phyloP scores from a whole-genome alignment of 2,329 filamentous ascomycete species.

The Penicillium sclerotigenum region DNA sequence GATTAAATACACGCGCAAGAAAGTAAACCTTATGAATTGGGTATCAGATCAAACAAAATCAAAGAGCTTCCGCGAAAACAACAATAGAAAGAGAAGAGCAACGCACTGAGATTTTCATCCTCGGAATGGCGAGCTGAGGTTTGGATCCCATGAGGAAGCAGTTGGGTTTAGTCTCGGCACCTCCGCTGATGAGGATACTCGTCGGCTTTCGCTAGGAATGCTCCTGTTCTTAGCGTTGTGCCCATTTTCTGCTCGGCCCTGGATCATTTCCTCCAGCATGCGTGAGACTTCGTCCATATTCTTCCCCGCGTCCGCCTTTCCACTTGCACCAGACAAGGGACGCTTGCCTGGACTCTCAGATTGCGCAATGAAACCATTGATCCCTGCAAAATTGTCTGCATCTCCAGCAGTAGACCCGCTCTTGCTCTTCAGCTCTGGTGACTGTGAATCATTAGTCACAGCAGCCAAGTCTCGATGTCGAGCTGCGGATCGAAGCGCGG shows the following conservation, averaged over 20 bases:
- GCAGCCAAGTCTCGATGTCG: constrained; percentile 82
- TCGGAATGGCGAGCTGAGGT: constrained; percentile 9
- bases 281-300: constrained; percentile 90
- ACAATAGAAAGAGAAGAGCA: constrained; percentile 14
- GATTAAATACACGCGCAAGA: constrained; percentile 14
- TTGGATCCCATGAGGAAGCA: constrained; percentile 19
- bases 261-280: constrained; percentile 95
- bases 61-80: constrained; percentile 9
- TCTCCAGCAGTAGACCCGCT: constrained; percentile 28
- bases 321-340: constrained; percentile 29
- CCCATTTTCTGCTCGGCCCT: constrained; percentile 75
- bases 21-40: constrained; percentile 19
- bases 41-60: constrained; percentile 25
- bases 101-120: constrained; percentile 5
- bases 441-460: constrained; percentile 41
- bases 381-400: constrained; percentile 23
- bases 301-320: constrained; percentile 48
- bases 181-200: constrained; percentile 30
- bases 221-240: constrained; percentile 65
- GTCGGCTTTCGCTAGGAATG: constrained; percentile 47
- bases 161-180: constrained; percentile 27
- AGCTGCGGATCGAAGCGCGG: constrained; percentile 78
- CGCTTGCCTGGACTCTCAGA: constrained; percentile 30
- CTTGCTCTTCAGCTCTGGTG: constrained; percentile 31
- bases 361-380: constrained; percentile 20